phyloP scores from a whole-genome alignment of 2,329 filamentous ascomycete species.

The Penicillium sp. region DNA sequence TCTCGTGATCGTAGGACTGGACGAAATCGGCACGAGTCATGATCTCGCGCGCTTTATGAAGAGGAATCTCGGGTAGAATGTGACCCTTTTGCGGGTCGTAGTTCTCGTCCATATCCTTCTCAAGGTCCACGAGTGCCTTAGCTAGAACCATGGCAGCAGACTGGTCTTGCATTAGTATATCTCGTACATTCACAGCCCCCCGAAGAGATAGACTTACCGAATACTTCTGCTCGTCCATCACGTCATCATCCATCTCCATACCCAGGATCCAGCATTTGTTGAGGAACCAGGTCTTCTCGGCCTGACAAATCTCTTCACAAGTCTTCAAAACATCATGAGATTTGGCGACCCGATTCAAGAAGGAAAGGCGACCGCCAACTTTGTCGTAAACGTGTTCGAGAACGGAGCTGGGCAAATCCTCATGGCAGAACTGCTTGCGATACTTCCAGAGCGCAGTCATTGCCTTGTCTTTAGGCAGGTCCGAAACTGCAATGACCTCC shows the following conservation, averaged over 20 bases:
- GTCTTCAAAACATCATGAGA: constrained; percentile 76
- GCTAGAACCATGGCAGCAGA: constrained; percentile 93
- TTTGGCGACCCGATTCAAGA: constrained; percentile 88
- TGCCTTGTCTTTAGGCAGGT: constrained; percentile 78
- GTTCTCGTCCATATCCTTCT: constrained; percentile 62
- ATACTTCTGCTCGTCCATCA: constrained; percentile 98
- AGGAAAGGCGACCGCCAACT: constrained; percentile 86
- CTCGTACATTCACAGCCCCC: not conserved
- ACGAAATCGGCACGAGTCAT: constrained; percentile 98
- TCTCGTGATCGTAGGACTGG: constrained; percentile 86
- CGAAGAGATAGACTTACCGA: constrained; percentile 63
- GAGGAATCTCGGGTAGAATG: constrained; percentile 75
- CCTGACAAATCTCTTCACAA: constrained; percentile 71
- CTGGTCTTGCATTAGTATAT: constrained; percentile 46
- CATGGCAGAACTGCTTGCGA: constrained; percentile 74
- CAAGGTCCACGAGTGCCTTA: constrained; percentile 83
- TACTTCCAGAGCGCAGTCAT: constrained; percentile 77
- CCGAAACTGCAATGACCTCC: constrained; percentile 85
- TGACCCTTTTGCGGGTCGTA: constrained; percentile 72
- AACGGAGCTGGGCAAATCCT: constrained; percentile 56
- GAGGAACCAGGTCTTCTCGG: constrained; percentile 77
- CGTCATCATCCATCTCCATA: constrained; percentile 86
- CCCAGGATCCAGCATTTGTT: constrained; percentile 80
- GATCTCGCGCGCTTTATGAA: constrained; percentile 83
- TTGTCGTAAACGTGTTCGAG: constrained; percentile 81